Conservation (phyloP, 2,329 filamentous ascomycete species). For the Cordyceps sp. region DNA sequence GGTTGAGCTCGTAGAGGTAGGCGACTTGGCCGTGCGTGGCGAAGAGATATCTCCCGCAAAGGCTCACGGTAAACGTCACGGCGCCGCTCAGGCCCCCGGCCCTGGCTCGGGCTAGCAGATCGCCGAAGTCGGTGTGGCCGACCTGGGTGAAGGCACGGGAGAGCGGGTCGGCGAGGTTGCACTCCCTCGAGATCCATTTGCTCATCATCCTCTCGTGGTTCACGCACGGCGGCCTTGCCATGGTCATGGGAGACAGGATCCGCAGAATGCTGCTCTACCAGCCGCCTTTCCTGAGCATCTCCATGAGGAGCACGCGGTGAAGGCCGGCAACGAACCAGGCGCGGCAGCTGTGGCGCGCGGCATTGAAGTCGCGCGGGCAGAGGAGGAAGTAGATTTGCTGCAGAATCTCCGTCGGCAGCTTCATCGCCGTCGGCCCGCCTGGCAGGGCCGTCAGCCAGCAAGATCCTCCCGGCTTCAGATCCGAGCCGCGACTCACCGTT, state of each 20-base stretch:
- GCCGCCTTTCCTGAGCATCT: conserved; percentile 37
- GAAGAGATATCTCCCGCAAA: conserved; percentile 40
- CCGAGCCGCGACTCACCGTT: no score
- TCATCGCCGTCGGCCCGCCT: conserved; percentile 9
- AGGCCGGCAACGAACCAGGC: conserved; percentile 42
- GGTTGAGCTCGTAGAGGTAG: conserved; percentile 33
- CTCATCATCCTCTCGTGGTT: conserved; percentile 19
- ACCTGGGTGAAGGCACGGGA: conserved; percentile 14
- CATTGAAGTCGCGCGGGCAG: conserved; percentile 31
- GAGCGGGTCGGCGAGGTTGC: conserved; percentile 7
- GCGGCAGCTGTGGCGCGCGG: conserved; percentile 41
- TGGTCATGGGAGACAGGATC: conserved; percentile 9
- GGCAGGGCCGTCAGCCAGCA: no score
- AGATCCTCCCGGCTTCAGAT: no score
- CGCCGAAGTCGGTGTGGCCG: conserved; percentile 19
- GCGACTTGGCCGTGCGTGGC: conserved; percentile 35
- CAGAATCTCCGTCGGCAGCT: conserved; percentile 18
- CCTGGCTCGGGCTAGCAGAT: conserved; percentile 9
- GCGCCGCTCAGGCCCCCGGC: conserved; percentile 9
- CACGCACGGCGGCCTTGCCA: conserved; percentile 4
- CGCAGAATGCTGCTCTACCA: conserved; percentile 26
- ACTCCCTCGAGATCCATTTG: conserved; percentile 24
- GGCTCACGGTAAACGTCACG: conserved; percentile 32
- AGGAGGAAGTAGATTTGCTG: conserved; percentile 18
- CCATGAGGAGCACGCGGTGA: conserved; percentile 28